Evolutionary conservation across 192 early-diverging fungal genomes (phyloP).

Genomic region (Thamnidium elegans): DNA sequence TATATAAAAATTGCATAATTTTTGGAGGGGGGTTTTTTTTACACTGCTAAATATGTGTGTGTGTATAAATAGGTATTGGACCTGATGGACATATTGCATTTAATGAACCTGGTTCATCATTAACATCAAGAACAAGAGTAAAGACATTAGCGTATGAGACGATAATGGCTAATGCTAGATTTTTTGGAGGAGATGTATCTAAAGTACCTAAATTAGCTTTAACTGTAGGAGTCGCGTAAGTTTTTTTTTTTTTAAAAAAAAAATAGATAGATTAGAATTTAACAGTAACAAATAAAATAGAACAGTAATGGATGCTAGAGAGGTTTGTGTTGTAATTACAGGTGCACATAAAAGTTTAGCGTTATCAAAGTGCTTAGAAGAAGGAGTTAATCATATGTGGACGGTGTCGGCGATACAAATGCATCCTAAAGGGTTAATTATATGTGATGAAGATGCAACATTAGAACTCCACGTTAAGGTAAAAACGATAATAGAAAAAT

Average conservation of each 20-base stretch:
- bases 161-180: conserved; percentile 83
- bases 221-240: conserved; percentile 79
- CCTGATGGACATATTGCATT: conserved; percentile 92
- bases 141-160: conserved; percentile 89
- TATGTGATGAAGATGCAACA: conserved; percentile 87
- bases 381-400: conserved; percentile 89
- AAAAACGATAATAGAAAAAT: conserved; percentile 1
- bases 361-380: conserved; percentile 36
- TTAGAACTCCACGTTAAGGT: conserved; percentile 85
- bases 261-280: neutral
- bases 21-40: too few species aligned
- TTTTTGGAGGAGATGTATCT: conserved; percentile 80
- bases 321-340: conserved; percentile 82
- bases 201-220: conserved; percentile 86
- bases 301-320: conserved; percentile 85
- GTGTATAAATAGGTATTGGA: conserved; percentile 52
- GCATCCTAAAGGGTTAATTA: conserved; percentile 79
- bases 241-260: conserved; percentile 20
- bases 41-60: neutral
- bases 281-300: conserved; percentile 28
- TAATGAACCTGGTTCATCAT: conserved; percentile 86
- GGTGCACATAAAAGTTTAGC: conserved; percentile 73
- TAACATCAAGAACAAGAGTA: conserved; percentile 77
- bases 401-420: conserved; percentile 84
- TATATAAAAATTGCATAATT: neutral